Conservation (phyloP, 2,329 filamentous ascomycete species). For the Arthrocladium fulminans region DNA sequence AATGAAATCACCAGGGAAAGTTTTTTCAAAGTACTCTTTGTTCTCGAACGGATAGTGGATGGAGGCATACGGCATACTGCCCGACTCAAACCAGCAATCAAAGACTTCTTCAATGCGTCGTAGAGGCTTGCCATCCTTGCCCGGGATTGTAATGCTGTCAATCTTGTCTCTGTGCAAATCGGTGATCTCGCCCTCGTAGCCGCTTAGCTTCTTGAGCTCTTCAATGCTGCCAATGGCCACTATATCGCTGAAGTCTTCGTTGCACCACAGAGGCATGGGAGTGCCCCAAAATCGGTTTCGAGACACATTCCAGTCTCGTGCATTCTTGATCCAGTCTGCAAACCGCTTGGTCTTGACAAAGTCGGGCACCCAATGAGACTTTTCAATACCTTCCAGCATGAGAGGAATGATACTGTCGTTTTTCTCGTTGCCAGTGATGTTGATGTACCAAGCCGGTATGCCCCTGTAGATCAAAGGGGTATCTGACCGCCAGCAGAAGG, state of each 20-base stretch:
- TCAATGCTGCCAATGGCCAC: slow-evolving; percentile 72
- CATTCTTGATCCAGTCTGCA: slow-evolving; percentile 73
- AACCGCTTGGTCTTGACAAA: slow-evolving; percentile 84
- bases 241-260: slow-evolving; percentile 70
- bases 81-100: slow-evolving; percentile 89
- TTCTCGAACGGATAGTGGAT: slow-evolving; percentile 84
- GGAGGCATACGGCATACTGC: slow-evolving; percentile 80
- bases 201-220: slow-evolving; percentile 70
- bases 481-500: slow-evolving; percentile 79
- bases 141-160: slow-evolving; percentile 81
- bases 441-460: slow-evolving; percentile 87
- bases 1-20: slow-evolving; percentile 81
- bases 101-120: slow-evolving; percentile 75
- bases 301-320: slow-evolving; percentile 83
- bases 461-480: slow-evolving; percentile 80
- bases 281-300: slow-evolving; percentile 88
- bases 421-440: slow-evolving; percentile 52
- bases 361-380: slow-evolving; percentile 74
- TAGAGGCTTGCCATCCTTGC: slow-evolving; percentile 67
- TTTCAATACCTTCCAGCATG: slow-evolving; percentile 74
- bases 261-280: slow-evolving; percentile 76
- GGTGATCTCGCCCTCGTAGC: slow-evolving; percentile 64
- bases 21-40: slow-evolving; percentile 61
- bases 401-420: slow-evolving; percentile 54
- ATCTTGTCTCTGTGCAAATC: slow-evolving; percentile 83